Evolutionary conservation across 2,329 filamentous ascomycete genomes (phyloP).

Genomic region (Pseudocercospora pini-densiflorae): DNA sequence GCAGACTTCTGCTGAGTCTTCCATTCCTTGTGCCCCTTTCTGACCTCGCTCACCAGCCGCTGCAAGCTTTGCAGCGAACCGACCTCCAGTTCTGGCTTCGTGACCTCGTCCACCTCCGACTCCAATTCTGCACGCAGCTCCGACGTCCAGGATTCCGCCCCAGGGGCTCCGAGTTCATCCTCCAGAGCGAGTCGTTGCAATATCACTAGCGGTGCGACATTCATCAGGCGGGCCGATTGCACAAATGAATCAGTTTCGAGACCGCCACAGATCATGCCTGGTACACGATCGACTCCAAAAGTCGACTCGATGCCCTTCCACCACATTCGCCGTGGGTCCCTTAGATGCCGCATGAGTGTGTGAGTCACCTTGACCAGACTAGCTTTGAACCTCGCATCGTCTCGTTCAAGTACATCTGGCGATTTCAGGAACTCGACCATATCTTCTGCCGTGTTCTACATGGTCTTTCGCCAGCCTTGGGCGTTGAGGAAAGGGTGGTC

Average conservation of each 20-base stretch:
- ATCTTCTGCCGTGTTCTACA: not conserved
- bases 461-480: not conserved
- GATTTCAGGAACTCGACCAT: not conserved
- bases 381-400: not conserved
- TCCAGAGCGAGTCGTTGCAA: not conserved
- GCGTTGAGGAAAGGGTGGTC: not conserved
- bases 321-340: not conserved
- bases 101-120: not conserved
- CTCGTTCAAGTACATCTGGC: not conserved
- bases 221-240: not conserved
- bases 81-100: not conserved
- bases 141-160: not conserved
- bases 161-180: not conserved
- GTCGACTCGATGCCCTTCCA: not conserved
- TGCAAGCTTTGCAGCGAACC: not conserved
- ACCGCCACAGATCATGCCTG: not conserved
- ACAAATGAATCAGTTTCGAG: not conserved
- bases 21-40: not conserved
- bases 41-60: not conserved
- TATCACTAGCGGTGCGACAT: not conserved
- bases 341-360: not conserved
- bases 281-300: not conserved
- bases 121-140: not conserved
- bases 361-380: not conserved
- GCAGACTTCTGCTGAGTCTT: not conserved